Evolutionary conservation across 2,329 filamentous ascomycete genomes (phyloP).

Genomic region (Exutisphaerella laricina): DNA sequence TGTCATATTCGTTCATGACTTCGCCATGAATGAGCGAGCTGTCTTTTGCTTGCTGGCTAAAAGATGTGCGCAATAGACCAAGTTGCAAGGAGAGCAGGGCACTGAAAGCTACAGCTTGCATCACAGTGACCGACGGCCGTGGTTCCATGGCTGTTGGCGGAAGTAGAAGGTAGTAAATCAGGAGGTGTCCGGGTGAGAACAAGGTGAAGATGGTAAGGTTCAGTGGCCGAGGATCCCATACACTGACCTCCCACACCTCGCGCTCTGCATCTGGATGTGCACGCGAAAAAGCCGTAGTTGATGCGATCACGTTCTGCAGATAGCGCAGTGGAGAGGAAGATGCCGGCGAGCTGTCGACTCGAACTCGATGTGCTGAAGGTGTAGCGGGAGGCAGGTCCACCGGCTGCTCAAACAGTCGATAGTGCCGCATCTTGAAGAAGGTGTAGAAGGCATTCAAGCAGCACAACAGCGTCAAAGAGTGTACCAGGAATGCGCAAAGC

Average conservation of each 20-base stretch:
- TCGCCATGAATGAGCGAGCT: conserved; percentile 78
- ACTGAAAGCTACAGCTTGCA: conserved; percentile 74
- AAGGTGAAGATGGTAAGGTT: conserved; percentile 77
- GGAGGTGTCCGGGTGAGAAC: conserved; percentile 89
- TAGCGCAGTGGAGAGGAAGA: conserved; percentile 73
- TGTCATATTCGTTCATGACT: conserved; percentile 92
- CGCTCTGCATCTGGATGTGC: conserved; percentile 74
- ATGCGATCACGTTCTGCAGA: conserved; percentile 61
- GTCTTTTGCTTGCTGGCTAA: conserved; percentile 81
- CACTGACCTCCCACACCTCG: conserved; percentile 89
- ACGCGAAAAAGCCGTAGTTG: conserved; percentile 68
- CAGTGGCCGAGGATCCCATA: conserved; percentile 90
- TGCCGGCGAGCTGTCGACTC: conserved; percentile 75
- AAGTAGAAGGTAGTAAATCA: conserved; percentile 83
- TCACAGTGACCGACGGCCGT: conserved; percentile 76
- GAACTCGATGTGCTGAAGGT: conserved; percentile 80
- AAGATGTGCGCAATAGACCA: conserved; percentile 64
- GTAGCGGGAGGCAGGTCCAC: conserved; percentile 73
- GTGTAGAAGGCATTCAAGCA: conserved; percentile 73
- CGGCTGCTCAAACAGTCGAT: conserved; percentile 82
- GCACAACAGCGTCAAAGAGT: conserved; percentile 62
- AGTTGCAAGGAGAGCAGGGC: conserved; percentile 71
- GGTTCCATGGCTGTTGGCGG: conserved; percentile 71
- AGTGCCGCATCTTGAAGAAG: conserved; percentile 73
- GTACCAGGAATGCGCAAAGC: conserved; percentile 61